Evolutionary conservation across 2,329 filamentous ascomycete species (phyloP), one percentile per base, ranked within the genome.

Genomic region (Colletotrichum falcatum): DNA sequence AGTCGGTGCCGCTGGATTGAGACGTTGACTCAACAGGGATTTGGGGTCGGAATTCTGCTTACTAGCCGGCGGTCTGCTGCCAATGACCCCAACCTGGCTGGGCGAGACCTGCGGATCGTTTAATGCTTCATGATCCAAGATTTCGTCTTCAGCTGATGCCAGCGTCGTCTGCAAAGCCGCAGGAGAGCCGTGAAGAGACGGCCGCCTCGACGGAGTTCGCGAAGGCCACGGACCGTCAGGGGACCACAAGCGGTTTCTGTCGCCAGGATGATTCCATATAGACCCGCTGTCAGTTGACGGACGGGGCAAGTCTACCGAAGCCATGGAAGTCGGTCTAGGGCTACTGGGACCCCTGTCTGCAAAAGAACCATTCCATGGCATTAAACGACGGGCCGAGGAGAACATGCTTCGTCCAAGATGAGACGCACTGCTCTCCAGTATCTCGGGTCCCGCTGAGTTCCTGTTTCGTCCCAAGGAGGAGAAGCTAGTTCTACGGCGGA

Each of bases 1-100:
- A 0, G 92, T 93, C 11, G 95, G 95, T 0, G 95, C 96, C 8
- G 93, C 89, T 9, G 96, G 96, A 76, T 99, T 98, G 35, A 98
- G 86, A 76, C 81, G 90, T 82, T 79, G 90, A 80, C 77, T 91
- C 83, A 76, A 85, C 84, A 56, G 85, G 7, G 70, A 51, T n/a
- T 58, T 71, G 8, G 65, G 51, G 6, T 71, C 71, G 35, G 55
- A 59, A 44, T 58, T 87, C 79, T 77, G 79, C 20, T 79, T 84
- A 48, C 81, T 75, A 8, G 78, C 73, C 8, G 78, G 79, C 5
- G 92, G 94, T 3, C 91, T 90, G 56, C 94, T 97, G 30, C 95
- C 95, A 74, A 98, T 98, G 0, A 91, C 87, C 28, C 90, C 89
- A 2, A 91, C 87, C 54, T 90, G 86, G 64, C 86, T 88, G 7